phyloP scores from a whole-genome alignment of 306 rosid species.

The Cicer pinnatifidum region DNA sequence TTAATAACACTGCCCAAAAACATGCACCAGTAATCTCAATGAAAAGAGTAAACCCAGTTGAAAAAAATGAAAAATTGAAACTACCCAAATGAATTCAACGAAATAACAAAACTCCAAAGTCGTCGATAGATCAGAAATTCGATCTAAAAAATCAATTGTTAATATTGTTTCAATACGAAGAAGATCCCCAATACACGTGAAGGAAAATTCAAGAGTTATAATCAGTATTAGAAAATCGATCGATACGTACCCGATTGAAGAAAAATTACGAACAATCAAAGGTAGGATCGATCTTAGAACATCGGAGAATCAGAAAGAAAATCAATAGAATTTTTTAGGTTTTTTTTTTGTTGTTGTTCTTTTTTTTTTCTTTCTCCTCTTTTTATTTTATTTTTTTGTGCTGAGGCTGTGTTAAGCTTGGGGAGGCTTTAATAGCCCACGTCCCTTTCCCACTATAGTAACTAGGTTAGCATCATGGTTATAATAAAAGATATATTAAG shows the following conservation, averaged over 20 bases:
- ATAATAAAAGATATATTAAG: too few relatives aligned
- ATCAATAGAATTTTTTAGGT: conserved; percentile 25
- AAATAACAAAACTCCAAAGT: conserved; percentile 42
- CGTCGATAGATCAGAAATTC: conserved; percentile 56
- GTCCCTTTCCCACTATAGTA: too few relatives aligned
- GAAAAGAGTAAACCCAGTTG: conserved; percentile 47
- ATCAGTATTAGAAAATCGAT: conserved; percentile 45
- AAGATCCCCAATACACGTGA: conserved; percentile 57
- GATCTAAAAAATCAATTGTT: conserved; percentile 40
- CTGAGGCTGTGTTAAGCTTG: conserved; percentile 32
- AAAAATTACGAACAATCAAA: conserved; percentile 56
- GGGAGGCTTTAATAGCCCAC: neutral
- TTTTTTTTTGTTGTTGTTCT: neutral
- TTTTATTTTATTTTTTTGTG: neutral
- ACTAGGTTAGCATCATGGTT: too few relatives aligned
- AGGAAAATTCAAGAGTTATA: conserved; percentile 37
- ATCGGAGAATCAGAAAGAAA: conserved; percentile 57
- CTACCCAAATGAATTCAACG: conserved; percentile 45
- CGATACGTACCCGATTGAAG: conserved; percentile 60
- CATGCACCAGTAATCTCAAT: conserved; percentile 46
- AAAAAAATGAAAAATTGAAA: conserved; percentile 37
- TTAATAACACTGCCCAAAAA: conserved; percentile 45
- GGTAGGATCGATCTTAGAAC: conserved; percentile 57
- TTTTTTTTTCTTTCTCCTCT: neutral
- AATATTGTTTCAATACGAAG: conserved; percentile 16